Evolutionary conservation across 306 rosid genomes (phyloP).

Genomic region (Prunus fruticosa): DNA sequence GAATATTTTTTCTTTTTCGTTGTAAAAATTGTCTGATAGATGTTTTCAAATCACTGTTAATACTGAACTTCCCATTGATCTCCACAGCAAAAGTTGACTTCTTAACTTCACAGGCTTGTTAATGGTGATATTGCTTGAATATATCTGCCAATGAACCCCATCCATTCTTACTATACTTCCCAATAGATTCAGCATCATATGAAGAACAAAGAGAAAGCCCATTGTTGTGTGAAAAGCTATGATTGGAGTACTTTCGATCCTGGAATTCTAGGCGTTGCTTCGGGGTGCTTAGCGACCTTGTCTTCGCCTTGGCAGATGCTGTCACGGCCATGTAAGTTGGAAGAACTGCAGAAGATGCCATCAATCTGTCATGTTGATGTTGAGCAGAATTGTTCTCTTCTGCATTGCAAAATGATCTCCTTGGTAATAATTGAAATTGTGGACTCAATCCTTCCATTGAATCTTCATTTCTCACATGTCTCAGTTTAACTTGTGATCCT

Average conservation of each 20-base stretch:
- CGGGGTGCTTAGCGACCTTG: conserved; percentile 67
- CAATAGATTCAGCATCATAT: conserved; percentile 33
- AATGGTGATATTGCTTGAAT: not conserved
- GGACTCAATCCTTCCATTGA: conserved; percentile 31
- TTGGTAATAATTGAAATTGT: conserved; percentile 29
- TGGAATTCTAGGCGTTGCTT: conserved; percentile 49
- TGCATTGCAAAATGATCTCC: conserved; percentile 55
- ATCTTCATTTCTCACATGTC: conserved; percentile 26
- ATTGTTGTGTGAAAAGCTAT: conserved; percentile 19
- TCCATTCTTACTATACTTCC: conserved; percentile 17
- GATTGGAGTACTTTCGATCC: conserved; percentile 31
- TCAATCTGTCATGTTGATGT: conserved; percentile 30
- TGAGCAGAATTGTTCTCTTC: conserved; percentile 28
- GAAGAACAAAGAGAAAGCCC: conserved; percentile 36
- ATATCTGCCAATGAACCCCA: not conserved
- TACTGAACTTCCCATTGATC: not conserved
- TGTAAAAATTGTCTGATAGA: no score
- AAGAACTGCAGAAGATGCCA: conserved; percentile 51
- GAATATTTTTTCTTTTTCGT: no score
- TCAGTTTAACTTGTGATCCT: conserved; percentile 16
- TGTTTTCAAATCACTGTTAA: not conserved
- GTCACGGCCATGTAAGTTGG: conserved; percentile 57
- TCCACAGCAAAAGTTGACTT: not conserved
- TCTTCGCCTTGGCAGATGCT: conserved; percentile 61
- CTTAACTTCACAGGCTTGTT: not conserved